Base-by-base conservation (phyloP, 1,139 yeast species). In the Diutina neorugosa region DNA sequence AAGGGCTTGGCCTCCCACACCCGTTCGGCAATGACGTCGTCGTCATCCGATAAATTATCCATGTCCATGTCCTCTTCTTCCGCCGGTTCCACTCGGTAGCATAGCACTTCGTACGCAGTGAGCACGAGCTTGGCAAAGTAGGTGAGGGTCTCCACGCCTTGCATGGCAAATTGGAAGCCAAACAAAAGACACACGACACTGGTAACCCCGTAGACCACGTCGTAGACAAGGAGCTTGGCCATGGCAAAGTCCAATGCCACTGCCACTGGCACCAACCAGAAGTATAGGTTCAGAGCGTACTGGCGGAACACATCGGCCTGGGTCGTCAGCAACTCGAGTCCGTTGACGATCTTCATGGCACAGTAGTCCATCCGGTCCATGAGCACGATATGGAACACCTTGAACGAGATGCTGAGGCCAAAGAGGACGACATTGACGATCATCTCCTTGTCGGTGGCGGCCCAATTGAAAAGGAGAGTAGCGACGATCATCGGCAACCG, bases 81-180 rank as follows among this genome's bases (percentile, higher is more conserved):
- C 14, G 16, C 40, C 18, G 20, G 19, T 5, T 44, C 48, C 21
- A 46, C 50, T 8, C 62, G 56, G 57, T 67, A 73, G 27, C 71
- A 52, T 57, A 66, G 56, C 44, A 84, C 64, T 60, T 89, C 97
- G 58, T 76, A 73, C 34, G 81, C 64, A 58, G 82, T 82, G 56
- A 88, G 66, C 2, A 70, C 55, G 54, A 79, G 72, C 61, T 82
- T 81, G 46, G 76, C 69, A 19, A 72, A 67, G 52, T 75, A 69
- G 8, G 80, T 70, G 20, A 80, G 59, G 20, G 82, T 65, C 53
- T 82, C 85, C 27, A 85, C 73, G 16, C 81, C 78, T 56, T 84
- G 73, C 53, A 86, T 69, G 4, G 87, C 83, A 64, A 85, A 85
- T 60, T 87, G 94, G 64, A 88, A 83, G 0, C 93, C 93, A 66